Percentiles rank a stretch among this genome's conserved stretches.
These are phyloP conservation scores for Daldinia childiae DNA, from an alignment of 495 filamentous ascomycete genomes.

Conservation along the genomic window DNA sequence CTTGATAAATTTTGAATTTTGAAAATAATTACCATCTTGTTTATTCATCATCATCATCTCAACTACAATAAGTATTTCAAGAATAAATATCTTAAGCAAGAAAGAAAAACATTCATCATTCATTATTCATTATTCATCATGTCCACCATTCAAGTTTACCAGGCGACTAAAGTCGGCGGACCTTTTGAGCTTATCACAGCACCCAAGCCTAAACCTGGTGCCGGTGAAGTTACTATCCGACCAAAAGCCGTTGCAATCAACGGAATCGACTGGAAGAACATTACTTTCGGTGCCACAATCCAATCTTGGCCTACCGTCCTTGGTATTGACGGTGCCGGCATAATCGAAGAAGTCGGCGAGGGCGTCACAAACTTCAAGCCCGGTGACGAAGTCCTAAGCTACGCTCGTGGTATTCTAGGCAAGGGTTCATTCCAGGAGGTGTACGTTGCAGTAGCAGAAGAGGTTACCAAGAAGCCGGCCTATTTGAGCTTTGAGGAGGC, in stretches of 20 bases:
- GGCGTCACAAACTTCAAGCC: slow-evolving; percentile 44
- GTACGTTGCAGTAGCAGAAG: slow-evolving; percentile 47
- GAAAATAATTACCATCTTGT: neutral
- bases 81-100: neutral
- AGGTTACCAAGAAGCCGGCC: slow-evolving; percentile 54
- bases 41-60: neutral
- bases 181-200: slow-evolving; percentile 21
- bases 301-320: slow-evolving; percentile 50
- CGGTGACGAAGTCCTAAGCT: slow-evolving; percentile 54
- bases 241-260: slow-evolving; percentile 51
- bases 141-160: slow-evolving; percentile 32
- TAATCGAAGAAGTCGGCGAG: slow-evolving; percentile 47
- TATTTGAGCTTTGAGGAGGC: slow-evolving; percentile 53
- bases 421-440: slow-evolving; percentile 54
- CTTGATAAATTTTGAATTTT: neutral
- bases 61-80: neutral
- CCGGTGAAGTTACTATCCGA: slow-evolving; percentile 51
- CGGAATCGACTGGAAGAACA: slow-evolving; percentile 52
- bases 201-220: slow-evolving; percentile 42
- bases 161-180: slow-evolving; percentile 19
- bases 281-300: slow-evolving; percentile 47
- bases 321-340: slow-evolving; percentile 52
- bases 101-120: too few relatives aligned
- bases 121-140: slow-evolving; percentile 13
- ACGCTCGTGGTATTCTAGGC: slow-evolving; percentile 34